These are phyloP conservation scores for Fusarium annulatum DNA, from an alignment of 2,329 filamentous ascomycete genomes.

Conservation along the genomic window DNA sequence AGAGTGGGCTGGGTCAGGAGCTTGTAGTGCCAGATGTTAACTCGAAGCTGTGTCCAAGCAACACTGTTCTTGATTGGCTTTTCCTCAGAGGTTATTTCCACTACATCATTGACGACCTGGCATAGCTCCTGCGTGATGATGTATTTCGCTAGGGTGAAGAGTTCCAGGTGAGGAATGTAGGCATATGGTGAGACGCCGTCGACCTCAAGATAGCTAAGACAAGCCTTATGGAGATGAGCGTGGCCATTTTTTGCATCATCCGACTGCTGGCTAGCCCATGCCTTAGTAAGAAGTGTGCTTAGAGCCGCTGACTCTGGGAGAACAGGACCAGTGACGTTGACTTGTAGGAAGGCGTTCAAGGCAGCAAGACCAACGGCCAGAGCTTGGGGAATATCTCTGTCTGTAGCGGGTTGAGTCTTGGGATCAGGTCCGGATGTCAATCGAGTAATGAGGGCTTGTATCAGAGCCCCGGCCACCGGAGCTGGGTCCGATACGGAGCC, in stretches of 20 bases:
- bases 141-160: constrained; percentile 78
- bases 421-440: constrained; percentile 18
- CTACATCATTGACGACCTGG: constrained; percentile 34
- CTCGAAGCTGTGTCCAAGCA: constrained; percentile 74
- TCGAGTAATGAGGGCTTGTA: constrained; percentile 33
- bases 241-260: constrained; percentile 37
- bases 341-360: constrained; percentile 83
- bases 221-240: constrained; percentile 61
- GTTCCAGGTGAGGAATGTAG: constrained; percentile 83
- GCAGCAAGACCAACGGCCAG: constrained; percentile 50
- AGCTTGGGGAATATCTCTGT: constrained; percentile 21
- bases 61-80: constrained; percentile 59
- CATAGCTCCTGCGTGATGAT: constrained; percentile 53
- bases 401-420: background rate
- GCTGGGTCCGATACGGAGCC: constrained; percentile 36
- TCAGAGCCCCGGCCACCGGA: constrained; percentile 36
- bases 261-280: constrained; percentile 46
- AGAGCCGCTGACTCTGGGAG: constrained; percentile 56
- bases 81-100: constrained; percentile 43
- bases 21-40: constrained; percentile 77
- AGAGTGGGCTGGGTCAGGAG: constrained; percentile 68
- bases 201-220: constrained; percentile 76
- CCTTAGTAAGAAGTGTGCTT: constrained; percentile 54
- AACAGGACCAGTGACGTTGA: constrained; percentile 88
- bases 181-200: constrained; percentile 91